Conservation (phyloP, 345 rosid species). For the Pugionium cornutum region DNA sequence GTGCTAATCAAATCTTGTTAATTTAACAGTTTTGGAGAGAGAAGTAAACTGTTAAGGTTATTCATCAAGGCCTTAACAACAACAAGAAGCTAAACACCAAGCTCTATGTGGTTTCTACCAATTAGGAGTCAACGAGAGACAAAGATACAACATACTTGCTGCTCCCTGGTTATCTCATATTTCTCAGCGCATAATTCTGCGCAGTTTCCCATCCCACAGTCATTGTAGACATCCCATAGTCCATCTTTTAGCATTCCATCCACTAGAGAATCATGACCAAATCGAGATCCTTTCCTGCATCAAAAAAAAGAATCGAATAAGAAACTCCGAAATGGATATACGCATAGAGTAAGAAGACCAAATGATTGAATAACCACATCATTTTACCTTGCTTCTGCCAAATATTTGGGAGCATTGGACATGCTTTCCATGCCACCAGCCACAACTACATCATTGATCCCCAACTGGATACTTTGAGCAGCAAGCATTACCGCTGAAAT, state of each 20-base stretch:
- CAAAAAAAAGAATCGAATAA: slow-evolving; percentile 19
- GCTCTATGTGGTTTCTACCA: neutral
- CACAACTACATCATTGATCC: slow-evolving; percentile 88
- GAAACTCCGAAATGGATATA: slow-evolving; percentile 18
- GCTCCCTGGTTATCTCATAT: slow-evolving; percentile 71
- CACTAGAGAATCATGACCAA: slow-evolving; percentile 88
- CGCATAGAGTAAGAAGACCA: neutral
- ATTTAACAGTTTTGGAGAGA: neutral
- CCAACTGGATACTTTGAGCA: slow-evolving; percentile 89
- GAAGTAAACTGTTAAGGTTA: neutral
- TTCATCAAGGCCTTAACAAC: neutral
- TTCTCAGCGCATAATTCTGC: slow-evolving; percentile 92
- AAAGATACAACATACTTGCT: slow-evolving; percentile 54
- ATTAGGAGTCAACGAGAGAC: neutral
- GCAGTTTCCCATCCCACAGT: slow-evolving; percentile 92
- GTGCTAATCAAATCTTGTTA: neutral
- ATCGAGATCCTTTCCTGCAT: slow-evolving; percentile 92
- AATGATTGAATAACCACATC: slow-evolving; percentile 1
- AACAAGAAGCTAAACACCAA: neutral
- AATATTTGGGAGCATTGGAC: slow-evolving; percentile 92
- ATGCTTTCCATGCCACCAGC: slow-evolving; percentile 99
- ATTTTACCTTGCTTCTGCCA: slow-evolving; percentile 85
- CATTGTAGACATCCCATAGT: slow-evolving; percentile 92
- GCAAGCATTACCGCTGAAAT: slow-evolving; percentile 90
- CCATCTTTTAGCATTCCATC: slow-evolving; percentile 99